Conservation (phyloP, 2,329 filamentous ascomycete genomes). For the Gliomastix tumulicola region DNA sequence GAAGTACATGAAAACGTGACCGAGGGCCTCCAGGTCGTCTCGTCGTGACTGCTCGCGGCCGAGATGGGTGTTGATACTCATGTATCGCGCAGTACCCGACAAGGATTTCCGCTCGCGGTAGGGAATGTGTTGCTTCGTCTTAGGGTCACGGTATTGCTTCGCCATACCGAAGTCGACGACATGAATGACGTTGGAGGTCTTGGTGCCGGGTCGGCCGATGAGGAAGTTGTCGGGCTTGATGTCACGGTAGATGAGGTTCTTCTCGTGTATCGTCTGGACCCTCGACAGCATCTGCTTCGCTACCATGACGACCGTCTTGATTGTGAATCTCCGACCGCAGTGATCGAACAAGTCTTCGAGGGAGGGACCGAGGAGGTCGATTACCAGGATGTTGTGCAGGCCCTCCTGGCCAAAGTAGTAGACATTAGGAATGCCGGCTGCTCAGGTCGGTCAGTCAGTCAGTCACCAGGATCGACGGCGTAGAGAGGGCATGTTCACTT, state of each 20-base stretch:
- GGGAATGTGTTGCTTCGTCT: conserved; percentile 98
- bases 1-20: conserved; percentile 72
- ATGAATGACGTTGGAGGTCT: conserved; percentile 95
- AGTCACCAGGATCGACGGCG: not conserved
- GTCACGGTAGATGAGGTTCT: conserved; percentile 97
- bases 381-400: conserved; percentile 97
- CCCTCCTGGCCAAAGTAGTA: conserved; percentile 99
- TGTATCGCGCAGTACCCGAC: conserved; percentile 94
- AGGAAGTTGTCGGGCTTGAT: conserved; percentile 99
- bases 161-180: conserved; percentile 99
- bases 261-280: conserved; percentile 92
- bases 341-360: conserved; percentile 97
- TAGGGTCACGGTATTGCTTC: conserved; percentile 97
- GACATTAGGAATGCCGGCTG: conserved; percentile 97
- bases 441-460: conserved; percentile 8
- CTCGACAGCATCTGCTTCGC: conserved; percentile 98
- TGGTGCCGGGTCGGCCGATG: conserved; percentile 85
- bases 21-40: conserved; percentile 87
- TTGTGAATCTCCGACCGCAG: conserved; percentile 89
- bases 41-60: conserved; percentile 92
- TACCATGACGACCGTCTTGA: conserved; percentile 98
- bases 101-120: conserved; percentile 96
- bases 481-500: no score
- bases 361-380: conserved; percentile 89
- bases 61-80: conserved; percentile 99